These are phyloP conservation scores for Calonectria pteridis DNA, from an alignment of 2,329 filamentous ascomycete species.

Conservation along the genomic window DNA sequence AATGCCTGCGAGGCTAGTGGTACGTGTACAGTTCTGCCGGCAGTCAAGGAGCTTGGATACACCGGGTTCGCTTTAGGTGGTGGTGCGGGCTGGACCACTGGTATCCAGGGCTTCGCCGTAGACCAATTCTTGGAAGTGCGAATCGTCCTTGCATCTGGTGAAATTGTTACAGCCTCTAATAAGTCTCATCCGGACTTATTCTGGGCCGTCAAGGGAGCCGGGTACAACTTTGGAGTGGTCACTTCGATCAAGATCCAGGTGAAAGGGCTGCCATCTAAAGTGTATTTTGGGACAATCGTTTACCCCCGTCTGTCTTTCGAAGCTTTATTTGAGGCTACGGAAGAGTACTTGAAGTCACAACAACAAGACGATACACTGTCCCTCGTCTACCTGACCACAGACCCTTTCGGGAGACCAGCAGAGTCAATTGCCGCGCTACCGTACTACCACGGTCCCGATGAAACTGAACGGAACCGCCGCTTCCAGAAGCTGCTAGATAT, in stretches of 20 bases:
- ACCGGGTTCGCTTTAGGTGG: neutral
- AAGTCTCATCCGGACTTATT: neutral
- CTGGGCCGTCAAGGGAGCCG: neutral
- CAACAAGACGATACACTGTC: neutral
- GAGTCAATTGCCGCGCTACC: neutral
- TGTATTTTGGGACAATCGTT: neutral
- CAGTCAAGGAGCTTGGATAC: slow-evolving; percentile 1
- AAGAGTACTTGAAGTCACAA: neutral
- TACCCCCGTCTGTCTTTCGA: neutral
- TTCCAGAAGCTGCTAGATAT: neutral
- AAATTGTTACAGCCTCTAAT: neutral
- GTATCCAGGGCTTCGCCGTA: neutral
- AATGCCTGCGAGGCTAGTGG: neutral
- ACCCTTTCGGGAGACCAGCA: neutral
- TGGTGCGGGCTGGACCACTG: neutral
- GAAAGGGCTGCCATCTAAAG: neutral
- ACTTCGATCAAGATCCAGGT: neutral
- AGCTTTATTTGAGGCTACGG: neutral
- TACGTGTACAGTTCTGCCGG: neutral
- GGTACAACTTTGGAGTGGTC: neutral
- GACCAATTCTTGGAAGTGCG: neutral
- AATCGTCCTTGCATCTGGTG: neutral
- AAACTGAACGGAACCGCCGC: neutral
- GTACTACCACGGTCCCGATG: neutral
- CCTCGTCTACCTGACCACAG: neutral